Conservation (phyloP, 2,329 filamentous ascomycete genomes). For the Diaporthe sp. region DNA sequence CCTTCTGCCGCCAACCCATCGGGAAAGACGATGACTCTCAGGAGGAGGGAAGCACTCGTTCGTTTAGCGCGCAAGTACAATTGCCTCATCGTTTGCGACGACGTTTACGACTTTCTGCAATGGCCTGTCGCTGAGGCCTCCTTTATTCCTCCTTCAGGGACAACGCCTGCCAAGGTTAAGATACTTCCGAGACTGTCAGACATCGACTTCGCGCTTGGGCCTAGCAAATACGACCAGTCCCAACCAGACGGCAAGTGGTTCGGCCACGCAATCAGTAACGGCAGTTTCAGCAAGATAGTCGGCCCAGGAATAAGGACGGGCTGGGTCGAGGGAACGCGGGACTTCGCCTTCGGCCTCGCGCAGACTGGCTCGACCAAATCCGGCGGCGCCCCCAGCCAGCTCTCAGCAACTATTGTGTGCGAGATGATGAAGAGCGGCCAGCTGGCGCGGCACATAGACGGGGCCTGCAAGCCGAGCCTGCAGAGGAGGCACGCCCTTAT, state of each 20-base stretch:
- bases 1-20: conserved; percentile 92
- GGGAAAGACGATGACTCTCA: conserved; percentile 81
- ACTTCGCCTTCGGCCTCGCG: conserved; percentile 61
- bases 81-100: conserved; percentile 86
- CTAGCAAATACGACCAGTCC: conserved; percentile 43
- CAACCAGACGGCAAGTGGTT: conserved; percentile 63
- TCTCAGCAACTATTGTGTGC: conserved; percentile 63
- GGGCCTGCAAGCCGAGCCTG: conserved; percentile 56
- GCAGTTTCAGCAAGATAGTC: conserved; percentile 88
- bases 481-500: conserved; percentile 60
- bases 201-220: conserved; percentile 76
- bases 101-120: conserved; percentile 93
- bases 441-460: conserved; percentile 56
- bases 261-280: conserved; percentile 86
- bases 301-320: conserved; percentile 86
- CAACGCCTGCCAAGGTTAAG: conserved; percentile 47
- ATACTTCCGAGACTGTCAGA: conserved; percentile 83
- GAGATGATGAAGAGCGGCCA: conserved; percentile 57
- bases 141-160: conserved; percentile 43
- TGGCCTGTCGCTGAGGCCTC: conserved; percentile 65
- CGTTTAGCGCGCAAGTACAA: conserved; percentile 81
- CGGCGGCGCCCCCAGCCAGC: conserved; percentile 65
- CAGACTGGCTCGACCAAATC: conserved; percentile 64
- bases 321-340: conserved; percentile 81
- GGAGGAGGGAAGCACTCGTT: conserved; percentile 75